These are phyloP conservation scores for Viola pubescens DNA, from an alignment of 441 rosid species.

Conservation along the genomic window DNA sequence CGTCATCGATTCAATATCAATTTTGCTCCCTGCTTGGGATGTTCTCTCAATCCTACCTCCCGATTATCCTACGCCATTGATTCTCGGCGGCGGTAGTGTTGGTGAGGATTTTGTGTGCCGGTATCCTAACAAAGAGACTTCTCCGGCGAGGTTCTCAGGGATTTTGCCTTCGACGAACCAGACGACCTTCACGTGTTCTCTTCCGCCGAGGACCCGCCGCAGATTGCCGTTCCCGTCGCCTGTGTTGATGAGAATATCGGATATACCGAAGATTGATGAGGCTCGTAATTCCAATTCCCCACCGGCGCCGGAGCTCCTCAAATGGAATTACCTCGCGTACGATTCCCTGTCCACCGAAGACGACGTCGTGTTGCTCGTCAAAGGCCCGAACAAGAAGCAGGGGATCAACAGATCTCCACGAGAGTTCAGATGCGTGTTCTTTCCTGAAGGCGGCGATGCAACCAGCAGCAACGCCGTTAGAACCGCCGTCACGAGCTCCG, in stretches of 20 bases:
- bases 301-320: constrained; percentile 26
- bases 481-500: constrained; percentile 66
- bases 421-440: constrained; percentile 55
- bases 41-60: constrained; percentile 41
- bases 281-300: constrained; percentile 6
- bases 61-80: constrained; percentile 3
- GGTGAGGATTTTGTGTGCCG: constrained; percentile 31
- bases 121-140: constrained; percentile 44
- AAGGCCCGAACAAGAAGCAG: constrained; percentile 55
- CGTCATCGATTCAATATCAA: constrained; percentile 25
- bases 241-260: constrained; percentile 24
- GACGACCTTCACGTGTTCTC: constrained; percentile 40
- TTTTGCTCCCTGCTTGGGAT: constrained; percentile 71
- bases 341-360: constrained; percentile 56
- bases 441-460: constrained; percentile 24
- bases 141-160: constrained; percentile 47
- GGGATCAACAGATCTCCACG: constrained; percentile 38
- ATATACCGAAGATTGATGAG: not conserved
- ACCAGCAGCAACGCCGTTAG: constrained; percentile 21
- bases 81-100: no score
- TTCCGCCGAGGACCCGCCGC: constrained; percentile 44
- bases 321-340: constrained; percentile 51
- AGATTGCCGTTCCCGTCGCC: constrained; percentile 43
- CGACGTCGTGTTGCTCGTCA: constrained; percentile 70
- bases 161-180: constrained; percentile 41